Evolutionary conservation across 495 filamentous ascomycete genomes (phyloP).

Genomic region (Niebla homalea): DNA sequence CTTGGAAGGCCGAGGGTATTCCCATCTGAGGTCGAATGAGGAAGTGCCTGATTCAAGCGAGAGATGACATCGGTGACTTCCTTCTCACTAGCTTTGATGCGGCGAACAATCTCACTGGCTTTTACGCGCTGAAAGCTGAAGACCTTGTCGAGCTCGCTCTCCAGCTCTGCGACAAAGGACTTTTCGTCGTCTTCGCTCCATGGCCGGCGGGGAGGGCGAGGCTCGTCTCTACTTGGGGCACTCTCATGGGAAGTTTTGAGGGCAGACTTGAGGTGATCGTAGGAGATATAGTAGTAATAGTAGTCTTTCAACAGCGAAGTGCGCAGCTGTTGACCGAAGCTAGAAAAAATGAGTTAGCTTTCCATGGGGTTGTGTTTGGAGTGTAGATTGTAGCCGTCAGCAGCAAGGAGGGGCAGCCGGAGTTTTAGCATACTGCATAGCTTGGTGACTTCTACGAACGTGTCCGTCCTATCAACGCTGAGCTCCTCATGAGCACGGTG

Average conservation of each 20-base stretch:
- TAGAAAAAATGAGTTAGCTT: slow-evolving; percentile 36
- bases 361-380: too few species aligned
- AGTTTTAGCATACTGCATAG: slow-evolving; percentile 6
- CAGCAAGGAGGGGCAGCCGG: not conserved
- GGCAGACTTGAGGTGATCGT: slow-evolving; percentile 80
- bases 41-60: slow-evolving; percentile 39
- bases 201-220: slow-evolving; percentile 43
- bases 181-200: slow-evolving; percentile 94
- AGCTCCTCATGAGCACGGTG: too few species aligned
- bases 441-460: too few species aligned
- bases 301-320: slow-evolving; percentile 91
- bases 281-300: slow-evolving; percentile 93
- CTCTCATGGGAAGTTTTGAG: slow-evolving; percentile 61
- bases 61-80: slow-evolving; percentile 81
- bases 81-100: slow-evolving; percentile 72
- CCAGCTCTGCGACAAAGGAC: slow-evolving; percentile 71
- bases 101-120: slow-evolving; percentile 79
- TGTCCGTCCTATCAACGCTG: too few species aligned
- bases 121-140: slow-evolving; percentile 94
- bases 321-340: slow-evolving; percentile 93
- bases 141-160: slow-evolving; percentile 89
- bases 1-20: slow-evolving; percentile 13
- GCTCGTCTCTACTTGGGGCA: slow-evolving; percentile 37
- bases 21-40: slow-evolving; percentile 11
- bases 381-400: not conserved